These are phyloP conservation scores for Boechera retrofracta DNA, from an alignment of 345 rosid species.

Conservation along the genomic window DNA sequence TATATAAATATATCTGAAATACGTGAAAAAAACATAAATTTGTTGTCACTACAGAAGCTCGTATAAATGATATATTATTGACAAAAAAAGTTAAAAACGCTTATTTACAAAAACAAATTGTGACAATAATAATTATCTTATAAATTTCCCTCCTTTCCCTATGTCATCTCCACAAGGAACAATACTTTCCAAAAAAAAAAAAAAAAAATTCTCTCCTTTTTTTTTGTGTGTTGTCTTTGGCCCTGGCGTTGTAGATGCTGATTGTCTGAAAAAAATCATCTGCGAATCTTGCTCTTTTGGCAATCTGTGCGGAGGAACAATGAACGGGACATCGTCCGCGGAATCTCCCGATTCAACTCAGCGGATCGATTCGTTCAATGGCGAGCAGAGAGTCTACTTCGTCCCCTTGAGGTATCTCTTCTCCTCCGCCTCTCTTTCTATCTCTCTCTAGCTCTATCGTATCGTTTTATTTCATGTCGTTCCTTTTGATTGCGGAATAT, in stretches of 20 bases:
- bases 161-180: slow-evolving; percentile 33
- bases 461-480: slow-evolving; percentile 3
- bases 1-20: neutral
- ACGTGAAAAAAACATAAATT: neutral
- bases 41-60: neutral
- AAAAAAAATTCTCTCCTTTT: neutral
- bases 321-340: slow-evolving; percentile 48
- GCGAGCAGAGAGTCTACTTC: slow-evolving; percentile 89
- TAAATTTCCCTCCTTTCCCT: slow-evolving; percentile 43
- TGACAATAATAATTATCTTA: slow-evolving; percentile 9
- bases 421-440: neutral
- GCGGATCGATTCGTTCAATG: slow-evolving; percentile 64
- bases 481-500: slow-evolving; percentile 28
- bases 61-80: neutral
- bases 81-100: neutral
- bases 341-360: slow-evolving; percentile 64
- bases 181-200: neutral
- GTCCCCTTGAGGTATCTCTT: slow-evolving; percentile 73
- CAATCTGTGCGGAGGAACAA: slow-evolving; percentile 34
- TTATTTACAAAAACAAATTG: neutral
- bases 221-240: neutral
- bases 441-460: slow-evolving; percentile 1
- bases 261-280: slow-evolving; percentile 35
- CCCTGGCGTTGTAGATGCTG: slow-evolving; percentile 33
- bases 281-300: slow-evolving; percentile 10